Percentiles rank a stretch among this genome's conserved stretches.
These are phyloP conservation scores for Exophiala sp. DNA, from an alignment of 2,329 filamentous ascomycete species.

Conservation along the genomic window DNA sequence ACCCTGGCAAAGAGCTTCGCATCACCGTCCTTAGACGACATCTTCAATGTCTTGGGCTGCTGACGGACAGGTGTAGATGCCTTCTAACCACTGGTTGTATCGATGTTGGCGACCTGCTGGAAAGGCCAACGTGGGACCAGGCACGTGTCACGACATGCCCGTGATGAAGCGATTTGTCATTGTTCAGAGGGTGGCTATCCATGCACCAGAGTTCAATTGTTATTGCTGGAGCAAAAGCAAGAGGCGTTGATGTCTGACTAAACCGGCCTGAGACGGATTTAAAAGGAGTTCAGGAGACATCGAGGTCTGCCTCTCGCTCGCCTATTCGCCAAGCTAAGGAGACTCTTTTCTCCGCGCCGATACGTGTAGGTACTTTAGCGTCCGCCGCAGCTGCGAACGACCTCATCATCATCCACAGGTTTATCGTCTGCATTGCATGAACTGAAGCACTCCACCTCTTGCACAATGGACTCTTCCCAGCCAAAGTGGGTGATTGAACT, in stretches of 20 bases:
- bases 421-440: no score
- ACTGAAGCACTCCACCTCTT: conserved; percentile 1
- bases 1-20: conserved; percentile 99
- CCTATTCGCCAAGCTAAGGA: no score
- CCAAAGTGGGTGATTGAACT: conserved; percentile 84
- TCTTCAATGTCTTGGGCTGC: conserved; percentile 33
- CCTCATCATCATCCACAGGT: no score
- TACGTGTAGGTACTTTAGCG: no score
- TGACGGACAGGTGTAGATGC: neutral
- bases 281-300: conserved; percentile 43
- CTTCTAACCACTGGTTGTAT: neutral
- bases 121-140: neutral
- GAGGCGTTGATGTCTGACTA: neutral
- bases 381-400: no score
- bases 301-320: conserved; percentile 5
- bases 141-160: no score
- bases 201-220: neutral
- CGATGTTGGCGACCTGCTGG: neutral
- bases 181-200: no score
- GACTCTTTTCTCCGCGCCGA: no score
- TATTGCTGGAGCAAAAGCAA: neutral
- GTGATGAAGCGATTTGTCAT: no score
- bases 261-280: neutral
- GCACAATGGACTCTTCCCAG: conserved; percentile 40
- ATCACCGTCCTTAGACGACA: conserved; percentile 76